Evolutionary conservation across 495 filamentous ascomycete species (phyloP), one percentile per base, ranked within the genome.

Genomic region (Podospora didyma): DNA sequence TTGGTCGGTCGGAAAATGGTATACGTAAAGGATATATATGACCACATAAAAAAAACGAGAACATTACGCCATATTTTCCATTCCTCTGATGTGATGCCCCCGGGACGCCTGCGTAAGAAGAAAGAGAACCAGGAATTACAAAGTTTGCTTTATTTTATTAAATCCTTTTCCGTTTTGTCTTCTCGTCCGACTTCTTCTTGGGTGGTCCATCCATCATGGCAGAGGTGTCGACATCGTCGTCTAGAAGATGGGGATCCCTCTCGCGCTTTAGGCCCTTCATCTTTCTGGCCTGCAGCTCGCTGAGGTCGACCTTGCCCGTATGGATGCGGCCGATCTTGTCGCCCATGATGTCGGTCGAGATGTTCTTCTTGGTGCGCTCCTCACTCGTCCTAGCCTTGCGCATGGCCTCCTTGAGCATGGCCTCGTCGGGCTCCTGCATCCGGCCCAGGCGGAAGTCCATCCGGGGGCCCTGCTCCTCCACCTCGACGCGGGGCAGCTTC

Each of bases 191-290:
- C 54, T 64, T 67, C 53, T 51, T 47, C 50, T 57, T 60, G 37
- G 59, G 49, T 50, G 51, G 59, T 21, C 49, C 58, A 20, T 56
- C 57, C 7, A 54, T 49, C 7, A 47, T 42, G 12, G 47, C 61
- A 28, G n/a, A n/a, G n/a, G 42, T 58, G 28, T 56, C 60, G 14
- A 45, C 56, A 39, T 63, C 66, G 7, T 59, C 66, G 14, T 61
- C 58, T 17, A 53, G 31, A 14, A 47, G 37, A 41, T 59, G 52
- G 20, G 48, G 52, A 56, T 84, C 82, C 19, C 86, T 74, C 23
- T 80, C 79, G 49, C 95, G 79, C 82, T 97, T 97, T 60, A 98
- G 72, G 56, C 94, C 94, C 84, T 98, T 98, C 92, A 98, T 97
- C 86, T 98, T 98, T 67, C 94, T 83, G 46, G 90, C 96, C 83